Base-by-base conservation (phyloP, 1,284 basidiomycete genomes). In the Heterobasidion parviporum region DNA sequence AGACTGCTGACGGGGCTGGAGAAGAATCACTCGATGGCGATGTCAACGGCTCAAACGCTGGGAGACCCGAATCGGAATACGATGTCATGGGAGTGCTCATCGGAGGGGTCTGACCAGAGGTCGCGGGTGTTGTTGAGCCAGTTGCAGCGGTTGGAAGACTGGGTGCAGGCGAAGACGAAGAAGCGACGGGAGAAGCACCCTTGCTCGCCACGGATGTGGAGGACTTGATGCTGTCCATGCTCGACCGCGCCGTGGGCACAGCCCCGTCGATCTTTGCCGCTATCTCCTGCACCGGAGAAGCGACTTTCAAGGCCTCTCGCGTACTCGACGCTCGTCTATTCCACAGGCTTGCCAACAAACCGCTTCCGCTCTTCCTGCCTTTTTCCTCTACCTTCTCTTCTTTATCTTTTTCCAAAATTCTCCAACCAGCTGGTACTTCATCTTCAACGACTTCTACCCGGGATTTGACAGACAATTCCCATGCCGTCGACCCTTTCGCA, bases 281-380 rank as follows among this genome's bases (percentile, higher is more conserved):
- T 34, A 12, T 38, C 34, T 55, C 59, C 26, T 54, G 48, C 47
- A 48, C 54, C 14, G 54, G 36, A 8, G 41, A 43, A 36, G 43
- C 26, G 9, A 47, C 38, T 9, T 50, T 32, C 16, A 50, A 38
- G 20, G 36, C 16, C 15, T 53, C 48, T 32, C 52, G 26, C 12
- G 35, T 32, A 36, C 51, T 41, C 34, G 72, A 68, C 8, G 70
- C 61, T 58, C 73, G 77, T 54, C 83, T 74, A 20, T 78, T 77
- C 72, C 85, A 86, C 66, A 89, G 85, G 6, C 86, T 87, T 41
- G 89, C 74, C n/a, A 89, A 64, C 7, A 84, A 75, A n/a, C 78
- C 38, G n/a, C 38, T 71, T 7, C 68, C 66, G 7, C 70, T 50
- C 63, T 76, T 85, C 66, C 77, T 83, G 55, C 73, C 71, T 56